Base-by-base conservation (phyloP, 1,284 basidiomycete genomes). In the Mycosarcoma mackinlayi region DNA sequence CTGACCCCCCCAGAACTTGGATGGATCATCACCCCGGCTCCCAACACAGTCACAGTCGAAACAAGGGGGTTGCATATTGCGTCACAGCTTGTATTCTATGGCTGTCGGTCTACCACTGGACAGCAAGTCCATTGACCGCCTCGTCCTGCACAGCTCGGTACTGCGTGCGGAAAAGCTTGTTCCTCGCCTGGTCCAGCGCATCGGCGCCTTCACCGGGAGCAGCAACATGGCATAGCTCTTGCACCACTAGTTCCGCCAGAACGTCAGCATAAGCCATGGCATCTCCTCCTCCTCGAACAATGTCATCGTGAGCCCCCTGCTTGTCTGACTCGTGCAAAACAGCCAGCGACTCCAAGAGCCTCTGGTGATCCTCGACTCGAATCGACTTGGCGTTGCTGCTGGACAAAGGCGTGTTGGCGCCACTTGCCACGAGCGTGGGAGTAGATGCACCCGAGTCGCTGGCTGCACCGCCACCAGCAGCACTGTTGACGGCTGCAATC, bases 101-200 rank as follows among this genome's bases (percentile, higher is more conserved):
- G n/a, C n/a, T n/a, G n/a, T n/a, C n/a, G n/a, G 18, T 40, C 73
- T 85, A 93, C 92, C 92, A 94, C 76, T 90, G 89, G 8, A 93
- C 92, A 11, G 90, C 89, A 46, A 93, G 85, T 13, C 90, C 89
- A 38, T 81, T 84, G 38, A 91, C 84, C 35, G 93, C 89, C 80
- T 95, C 92, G 82, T 89, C 92, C 83, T 92, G 91, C 0, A 98
- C 92, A 21, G 91, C 91, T 57, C 88, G 87, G 83, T 94, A 97
- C 77, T 88, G 85, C 6, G 94, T 95, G 79, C 92, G 86, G 77
- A 96, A 88, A n/a, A 89, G 80, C 41, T 83, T 82, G 31, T 55
- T 78, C 67, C 86, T 85, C 6, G 85, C 84, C 5, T 78, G 79
- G 7, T 77, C 84, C 57, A 86, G 84, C 78, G 86, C 84, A 45